Conservation (phyloP, 2,329 filamentous ascomycete species). For the Penicillium hesseltinei region DNA sequence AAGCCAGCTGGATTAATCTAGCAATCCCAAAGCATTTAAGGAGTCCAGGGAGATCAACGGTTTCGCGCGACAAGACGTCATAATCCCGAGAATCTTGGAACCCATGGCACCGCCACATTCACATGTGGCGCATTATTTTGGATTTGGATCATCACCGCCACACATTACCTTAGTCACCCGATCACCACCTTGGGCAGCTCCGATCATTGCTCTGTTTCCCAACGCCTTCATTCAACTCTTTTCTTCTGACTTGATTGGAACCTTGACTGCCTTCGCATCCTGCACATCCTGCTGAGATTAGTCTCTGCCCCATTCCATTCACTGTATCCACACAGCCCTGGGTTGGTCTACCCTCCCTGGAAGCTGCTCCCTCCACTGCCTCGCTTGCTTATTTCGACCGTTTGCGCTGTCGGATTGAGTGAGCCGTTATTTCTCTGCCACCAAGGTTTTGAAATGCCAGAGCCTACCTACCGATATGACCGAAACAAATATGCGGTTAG, state of each 20-base stretch:
- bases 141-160: slow-evolving; percentile 11
- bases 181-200: slow-evolving; percentile 20
- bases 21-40: slow-evolving; percentile 1
- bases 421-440: slow-evolving; percentile 23
- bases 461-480: slow-evolving; percentile 64
- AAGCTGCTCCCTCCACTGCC: slow-evolving; percentile 24
- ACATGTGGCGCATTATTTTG: slow-evolving; percentile 13
- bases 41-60: neutral
- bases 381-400: slow-evolving; percentile 19
- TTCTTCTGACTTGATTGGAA: neutral
- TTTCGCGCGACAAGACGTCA: slow-evolving; percentile 22
- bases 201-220: slow-evolving; percentile 8
- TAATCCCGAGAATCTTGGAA: slow-evolving; percentile 21
- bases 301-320: slow-evolving; percentile 4
- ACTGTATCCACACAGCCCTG: slow-evolving; percentile 6
- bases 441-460: slow-evolving; percentile 57
- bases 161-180: slow-evolving; percentile 18
- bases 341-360: slow-evolving; percentile 22
- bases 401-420: slow-evolving; percentile 22
- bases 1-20: slow-evolving; percentile 7
- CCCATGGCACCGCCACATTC: slow-evolving; percentile 13
- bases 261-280: neutral
- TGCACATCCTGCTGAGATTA: neutral
- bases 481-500: slow-evolving; percentile 76
- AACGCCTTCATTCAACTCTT: slow-evolving; percentile 6